Conservation (phyloP, 1,284 basidiomycete genomes). For the Rhodotorula mucilaginosa region DNA sequence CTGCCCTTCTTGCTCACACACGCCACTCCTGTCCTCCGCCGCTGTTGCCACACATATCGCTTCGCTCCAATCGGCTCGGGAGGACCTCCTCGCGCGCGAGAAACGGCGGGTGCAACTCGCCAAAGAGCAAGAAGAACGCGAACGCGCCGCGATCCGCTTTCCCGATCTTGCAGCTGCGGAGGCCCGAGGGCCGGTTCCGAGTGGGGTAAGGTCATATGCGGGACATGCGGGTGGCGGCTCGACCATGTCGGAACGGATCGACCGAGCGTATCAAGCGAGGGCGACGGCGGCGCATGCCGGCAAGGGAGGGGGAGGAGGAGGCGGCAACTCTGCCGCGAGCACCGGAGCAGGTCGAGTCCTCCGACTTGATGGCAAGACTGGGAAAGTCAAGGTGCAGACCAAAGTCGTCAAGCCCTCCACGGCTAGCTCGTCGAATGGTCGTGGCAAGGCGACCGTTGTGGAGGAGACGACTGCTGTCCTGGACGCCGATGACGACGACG, state of each 20-base stretch:
- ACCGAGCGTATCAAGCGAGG: constrained; percentile 21
- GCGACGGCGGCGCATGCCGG: not conserved
- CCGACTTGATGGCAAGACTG: constrained; percentile 36
- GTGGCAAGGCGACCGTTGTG: not conserved
- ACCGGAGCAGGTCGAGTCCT: constrained; percentile 26
- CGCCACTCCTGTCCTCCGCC: constrained; percentile 38
- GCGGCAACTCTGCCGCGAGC: not conserved
- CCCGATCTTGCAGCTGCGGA: constrained; percentile 24
- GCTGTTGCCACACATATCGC: constrained; percentile 15
- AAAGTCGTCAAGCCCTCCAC: constrained; percentile 6
- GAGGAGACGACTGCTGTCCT: constrained; percentile 9
- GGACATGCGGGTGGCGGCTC: constrained; percentile 30
- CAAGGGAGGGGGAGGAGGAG: not conserved
- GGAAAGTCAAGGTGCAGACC: constrained; percentile 37
- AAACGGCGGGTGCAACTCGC: constrained; percentile 8
- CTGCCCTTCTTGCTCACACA: constrained; percentile 50
- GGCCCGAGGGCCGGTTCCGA: not conserved
- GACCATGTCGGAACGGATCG: constrained; percentile 24
- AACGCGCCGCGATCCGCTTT: constrained; percentile 36
- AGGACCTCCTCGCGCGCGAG: constrained; percentile 21
- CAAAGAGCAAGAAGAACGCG: constrained; percentile 27
- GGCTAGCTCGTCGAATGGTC: not conserved
- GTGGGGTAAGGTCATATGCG: constrained; percentile 27
- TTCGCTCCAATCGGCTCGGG: constrained; percentile 8
- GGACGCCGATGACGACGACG: constrained; percentile 10